Evolutionary conservation across 2,329 filamentous ascomycete species (phyloP).

Genomic region (Calonectria ilicicola): DNA sequence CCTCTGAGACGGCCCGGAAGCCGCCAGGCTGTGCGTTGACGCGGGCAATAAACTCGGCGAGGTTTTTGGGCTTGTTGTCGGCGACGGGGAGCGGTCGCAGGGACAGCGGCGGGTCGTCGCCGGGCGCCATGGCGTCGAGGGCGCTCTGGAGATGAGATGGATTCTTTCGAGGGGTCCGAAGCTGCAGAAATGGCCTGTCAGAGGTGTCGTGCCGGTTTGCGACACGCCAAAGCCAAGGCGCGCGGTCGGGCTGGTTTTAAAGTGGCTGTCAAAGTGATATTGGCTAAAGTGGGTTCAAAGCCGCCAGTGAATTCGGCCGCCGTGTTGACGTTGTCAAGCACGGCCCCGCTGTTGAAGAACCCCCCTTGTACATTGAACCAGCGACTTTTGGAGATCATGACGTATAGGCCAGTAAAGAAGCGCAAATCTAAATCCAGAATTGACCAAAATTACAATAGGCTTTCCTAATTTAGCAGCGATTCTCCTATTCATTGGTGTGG

Average conservation of each 20-base stretch:
- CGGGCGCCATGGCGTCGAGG: constrained; percentile 44
- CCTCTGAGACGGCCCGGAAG: constrained; percentile 84
- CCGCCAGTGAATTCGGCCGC: neutral
- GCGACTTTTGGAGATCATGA: neutral
- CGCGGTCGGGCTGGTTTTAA: neutral
- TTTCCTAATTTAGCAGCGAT: too few relatives aligned
- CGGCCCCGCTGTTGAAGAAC: neutral
- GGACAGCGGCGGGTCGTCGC: constrained; percentile 51
- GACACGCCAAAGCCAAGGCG: neutral
- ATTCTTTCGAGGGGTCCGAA: neutral
- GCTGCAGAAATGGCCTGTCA: neutral
- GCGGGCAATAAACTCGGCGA: constrained; percentile 82
- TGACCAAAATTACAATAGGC: too few relatives aligned
- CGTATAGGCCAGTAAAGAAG: neutral
- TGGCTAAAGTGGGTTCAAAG: neutral
- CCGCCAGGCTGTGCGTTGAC: constrained; percentile 83
- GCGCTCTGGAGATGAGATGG: neutral
- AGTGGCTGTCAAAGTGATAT: neutral
- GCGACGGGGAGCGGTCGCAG: constrained; percentile 60
- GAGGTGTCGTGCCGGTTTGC: neutral
- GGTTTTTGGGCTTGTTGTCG: constrained; percentile 67
- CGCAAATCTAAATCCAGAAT: neutral
- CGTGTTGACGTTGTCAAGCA: neutral
- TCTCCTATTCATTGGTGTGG: too few relatives aligned
- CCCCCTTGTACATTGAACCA: neutral